Percentiles rank a stretch among this genome's conserved stretches.
Conservation (phyloP, 164 flowering plant species). For the Chimonanthus praecox region DNA sequence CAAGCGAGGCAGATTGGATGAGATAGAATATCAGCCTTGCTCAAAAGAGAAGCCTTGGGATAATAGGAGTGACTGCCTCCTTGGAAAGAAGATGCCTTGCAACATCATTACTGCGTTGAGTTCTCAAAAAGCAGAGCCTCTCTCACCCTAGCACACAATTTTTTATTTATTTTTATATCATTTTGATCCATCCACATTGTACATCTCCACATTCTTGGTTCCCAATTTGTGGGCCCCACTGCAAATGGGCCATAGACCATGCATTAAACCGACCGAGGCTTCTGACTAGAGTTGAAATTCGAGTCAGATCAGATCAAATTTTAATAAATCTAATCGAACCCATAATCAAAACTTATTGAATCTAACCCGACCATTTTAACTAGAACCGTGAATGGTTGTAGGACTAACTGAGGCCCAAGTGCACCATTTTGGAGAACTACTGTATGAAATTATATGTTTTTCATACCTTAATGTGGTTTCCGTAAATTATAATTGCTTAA, state of each 20-base stretch:
- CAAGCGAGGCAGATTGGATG: conserved; percentile 1
- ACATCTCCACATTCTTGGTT: background rate
- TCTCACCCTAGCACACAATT: background rate
- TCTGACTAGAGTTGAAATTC: no score
- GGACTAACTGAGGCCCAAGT: background rate
- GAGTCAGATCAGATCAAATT: no score
- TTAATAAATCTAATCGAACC: no score
- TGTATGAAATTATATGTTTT: no score
- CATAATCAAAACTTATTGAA: background rate
- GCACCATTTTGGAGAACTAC: no score
- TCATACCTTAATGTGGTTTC: no score
- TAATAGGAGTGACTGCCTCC: background rate
- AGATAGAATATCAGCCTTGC: conserved; percentile 9
- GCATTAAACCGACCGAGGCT: background rate
- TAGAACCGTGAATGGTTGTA: background rate
- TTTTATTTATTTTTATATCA: no score
- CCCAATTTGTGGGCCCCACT: background rate
- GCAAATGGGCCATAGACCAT: background rate
- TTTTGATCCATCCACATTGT: background rate
- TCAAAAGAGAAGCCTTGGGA: conserved; percentile 6
- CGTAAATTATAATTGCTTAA: no score
- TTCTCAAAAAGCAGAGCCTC: background rate
- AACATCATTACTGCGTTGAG: conserved; percentile 6
- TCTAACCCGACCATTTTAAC: background rate
- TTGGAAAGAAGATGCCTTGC: conserved; percentile 4